phyloP scores from a whole-genome alignment of 768 basidiomycete species.

The Saitozyma podzolica region DNA sequence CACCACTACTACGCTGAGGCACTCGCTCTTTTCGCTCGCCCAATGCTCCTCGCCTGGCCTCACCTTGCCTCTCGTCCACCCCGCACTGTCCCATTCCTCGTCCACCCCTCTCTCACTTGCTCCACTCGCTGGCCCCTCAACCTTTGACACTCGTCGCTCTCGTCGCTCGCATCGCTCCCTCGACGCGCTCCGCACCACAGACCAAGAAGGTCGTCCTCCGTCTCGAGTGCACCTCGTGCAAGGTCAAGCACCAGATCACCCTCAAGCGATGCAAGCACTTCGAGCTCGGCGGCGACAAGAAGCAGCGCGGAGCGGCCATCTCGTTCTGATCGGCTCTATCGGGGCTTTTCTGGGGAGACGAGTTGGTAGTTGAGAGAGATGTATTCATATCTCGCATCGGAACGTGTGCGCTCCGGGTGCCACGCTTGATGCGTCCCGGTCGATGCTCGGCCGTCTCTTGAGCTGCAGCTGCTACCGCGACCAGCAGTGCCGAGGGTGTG shows the following conservation, averaged over 20 bases:
- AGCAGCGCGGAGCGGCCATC: constrained; percentile 59
- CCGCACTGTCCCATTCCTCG: neutral
- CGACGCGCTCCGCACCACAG: constrained; percentile 6
- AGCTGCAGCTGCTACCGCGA: too few species aligned
- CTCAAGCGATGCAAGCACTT: constrained; percentile 99
- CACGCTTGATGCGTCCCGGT: too few species aligned
- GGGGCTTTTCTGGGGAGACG: too few species aligned
- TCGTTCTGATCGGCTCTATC: neutral
- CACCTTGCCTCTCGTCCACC: neutral
- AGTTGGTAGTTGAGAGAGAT: neutral
- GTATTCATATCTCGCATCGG: neutral
- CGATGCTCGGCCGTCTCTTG: too few species aligned
- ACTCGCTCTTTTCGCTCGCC: neutral
- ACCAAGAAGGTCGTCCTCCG: constrained; percentile 99
- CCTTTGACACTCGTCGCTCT: neutral
- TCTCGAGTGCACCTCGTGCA: constrained; percentile 96
- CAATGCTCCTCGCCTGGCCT: neutral
- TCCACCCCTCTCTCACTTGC: neutral
- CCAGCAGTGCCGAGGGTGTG: too few species aligned
- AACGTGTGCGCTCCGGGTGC: neutral
- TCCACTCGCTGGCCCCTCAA: neutral
- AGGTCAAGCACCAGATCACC: constrained; percentile 93
- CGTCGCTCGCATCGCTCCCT: neutral
- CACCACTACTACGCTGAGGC: neutral
- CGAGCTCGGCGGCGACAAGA: constrained; percentile 99